Base-by-base conservation (phyloP, 148 eudicot genomes). In the Persicaria tinctoria region DNA sequence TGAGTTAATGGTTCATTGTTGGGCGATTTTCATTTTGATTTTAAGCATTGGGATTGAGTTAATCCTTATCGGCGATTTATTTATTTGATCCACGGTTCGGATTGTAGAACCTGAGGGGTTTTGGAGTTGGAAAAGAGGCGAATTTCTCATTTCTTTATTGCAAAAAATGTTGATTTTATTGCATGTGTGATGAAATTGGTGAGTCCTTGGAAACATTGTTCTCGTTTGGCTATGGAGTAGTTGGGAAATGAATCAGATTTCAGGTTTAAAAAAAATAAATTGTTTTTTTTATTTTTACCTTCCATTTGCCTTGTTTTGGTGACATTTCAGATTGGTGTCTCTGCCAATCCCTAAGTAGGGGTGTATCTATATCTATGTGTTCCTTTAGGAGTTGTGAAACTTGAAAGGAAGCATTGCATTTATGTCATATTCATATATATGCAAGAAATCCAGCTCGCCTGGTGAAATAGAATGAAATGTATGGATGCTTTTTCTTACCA, bases 291-390 rank as follows among this genome's bases (percentile, higher is more conserved):
- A 20, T 54, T 38, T 11, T 27, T 10, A 63, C 47, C 17, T 60
- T 60, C 68, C 68, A 27, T 60, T 60, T 8, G 14, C 68, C 68
- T 66, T 44, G 70, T 66, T 66, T 41, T 66, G 70, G 46, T 41
- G 6, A 1, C 46, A 32, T 27, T 27, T 63, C 44, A 10, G 9
- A 62, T 32, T 62, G 68, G 68, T 62, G 68, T 10, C 5, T 62
- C 23, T 62, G 20, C 16, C 18, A 5, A 55, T 6, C 60, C 60
- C 27, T 5, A 55, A 55, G 18, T 55, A 50, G 20, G 60, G 18
- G n/a, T 55, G 68, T 27, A 32, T 62, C 16, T 13, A 50, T 13
- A 13, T 7, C 13, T 8, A 54, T 54, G n/a, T 54, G 57, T 5
- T 17, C 57, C 17, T 54, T 17, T 13, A 13, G 14, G 17, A 66